A percentile compares a stretch with the other conserved stretches of the same genome.
phyloP scores from a whole-genome alignment of 1,139 yeast species.

The Zygoascus hellenicus region DNA sequence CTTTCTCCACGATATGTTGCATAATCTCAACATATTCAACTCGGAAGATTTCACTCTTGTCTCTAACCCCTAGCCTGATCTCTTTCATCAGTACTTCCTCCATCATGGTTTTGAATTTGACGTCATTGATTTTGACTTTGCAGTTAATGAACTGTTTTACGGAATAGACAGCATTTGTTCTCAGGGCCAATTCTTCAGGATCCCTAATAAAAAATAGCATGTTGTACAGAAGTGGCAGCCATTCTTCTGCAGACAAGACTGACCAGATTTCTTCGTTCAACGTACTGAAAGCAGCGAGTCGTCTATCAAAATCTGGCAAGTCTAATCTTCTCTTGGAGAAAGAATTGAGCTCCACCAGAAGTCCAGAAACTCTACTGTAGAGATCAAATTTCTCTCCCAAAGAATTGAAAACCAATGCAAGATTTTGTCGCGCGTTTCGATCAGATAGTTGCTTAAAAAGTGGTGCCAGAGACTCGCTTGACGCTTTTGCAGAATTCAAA shows the following conservation, averaged over 20 bases:
- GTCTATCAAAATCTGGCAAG: conserved; percentile 72
- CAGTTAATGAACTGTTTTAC: conserved; percentile 62
- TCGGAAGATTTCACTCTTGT: conserved; percentile 56
- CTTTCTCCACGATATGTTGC: conserved; percentile 50
- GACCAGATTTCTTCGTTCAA: conserved; percentile 53
- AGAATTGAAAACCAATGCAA: conserved; percentile 54
- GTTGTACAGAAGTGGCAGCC: conserved; percentile 74
- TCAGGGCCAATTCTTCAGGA: conserved; percentile 70
- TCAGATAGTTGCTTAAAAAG: conserved; percentile 57
- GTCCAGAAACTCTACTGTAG: conserved; percentile 41
- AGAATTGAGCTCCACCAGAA: conserved; percentile 64
- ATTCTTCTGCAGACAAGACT: conserved; percentile 49
- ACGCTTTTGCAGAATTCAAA: conserved; percentile 47
- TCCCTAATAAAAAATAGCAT: conserved; percentile 69
- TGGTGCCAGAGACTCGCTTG: conserved; percentile 53
- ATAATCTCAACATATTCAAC: conserved; percentile 64
- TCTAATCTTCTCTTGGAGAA: conserved; percentile 57
- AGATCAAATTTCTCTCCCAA: conserved; percentile 52
- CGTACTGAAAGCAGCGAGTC: conserved; percentile 60
- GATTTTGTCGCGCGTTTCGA: conserved; percentile 51
- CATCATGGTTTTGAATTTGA: neutral
- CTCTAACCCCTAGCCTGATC: conserved; percentile 63
- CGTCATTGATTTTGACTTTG: conserved; percentile 3
- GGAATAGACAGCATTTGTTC: conserved; percentile 70
- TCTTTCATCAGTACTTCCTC: conserved; percentile 55